phyloP scores from a whole-genome alignment of 306 rosid species.

The Astragalus glycyphyllos region DNA sequence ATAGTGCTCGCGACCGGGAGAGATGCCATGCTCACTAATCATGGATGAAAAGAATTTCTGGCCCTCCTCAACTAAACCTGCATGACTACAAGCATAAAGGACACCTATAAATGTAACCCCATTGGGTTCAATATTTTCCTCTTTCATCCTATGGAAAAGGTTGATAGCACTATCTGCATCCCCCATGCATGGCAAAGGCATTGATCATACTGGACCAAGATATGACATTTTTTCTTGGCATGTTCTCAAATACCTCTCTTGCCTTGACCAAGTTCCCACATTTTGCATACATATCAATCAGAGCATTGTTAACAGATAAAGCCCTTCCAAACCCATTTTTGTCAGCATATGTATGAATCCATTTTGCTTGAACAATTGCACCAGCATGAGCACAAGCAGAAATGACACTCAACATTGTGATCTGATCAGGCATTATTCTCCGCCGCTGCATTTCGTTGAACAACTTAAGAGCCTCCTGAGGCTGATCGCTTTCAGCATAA shows the following conservation, averaged over 20 bases:
- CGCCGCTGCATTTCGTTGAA: constrained; percentile 63
- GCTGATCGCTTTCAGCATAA: constrained; percentile 73
- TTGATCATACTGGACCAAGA: constrained; percentile 84
- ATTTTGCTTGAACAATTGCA: constrained; percentile 57
- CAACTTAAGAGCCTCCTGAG: constrained; percentile 73
- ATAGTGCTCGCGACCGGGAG: constrained; percentile 80
- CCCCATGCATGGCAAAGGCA: constrained; percentile 82
- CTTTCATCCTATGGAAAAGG: constrained; percentile 69
- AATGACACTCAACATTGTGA: constrained; percentile 78
- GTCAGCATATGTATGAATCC: constrained; percentile 63
- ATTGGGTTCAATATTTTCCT: constrained; percentile 64
- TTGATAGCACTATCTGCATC: constrained; percentile 63
- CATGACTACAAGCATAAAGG: constrained; percentile 93
- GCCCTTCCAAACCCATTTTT: constrained; percentile 64
- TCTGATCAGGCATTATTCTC: constrained; percentile 64
- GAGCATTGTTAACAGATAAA: constrained; percentile 67
- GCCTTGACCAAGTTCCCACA: constrained; percentile 68
- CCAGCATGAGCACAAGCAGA: constrained; percentile 75
- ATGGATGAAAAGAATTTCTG: constrained; percentile 62
- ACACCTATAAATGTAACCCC: constrained; percentile 83
- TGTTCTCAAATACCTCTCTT: constrained; percentile 65
- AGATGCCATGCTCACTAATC: constrained; percentile 63
- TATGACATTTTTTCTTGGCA: constrained; percentile 70
- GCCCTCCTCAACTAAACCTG: constrained; percentile 77
- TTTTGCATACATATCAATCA: constrained; percentile 79